Base-by-base conservation (phyloP, 2,329 filamentous ascomycete species). In the Aspergillus pseudonomiae region DNA sequence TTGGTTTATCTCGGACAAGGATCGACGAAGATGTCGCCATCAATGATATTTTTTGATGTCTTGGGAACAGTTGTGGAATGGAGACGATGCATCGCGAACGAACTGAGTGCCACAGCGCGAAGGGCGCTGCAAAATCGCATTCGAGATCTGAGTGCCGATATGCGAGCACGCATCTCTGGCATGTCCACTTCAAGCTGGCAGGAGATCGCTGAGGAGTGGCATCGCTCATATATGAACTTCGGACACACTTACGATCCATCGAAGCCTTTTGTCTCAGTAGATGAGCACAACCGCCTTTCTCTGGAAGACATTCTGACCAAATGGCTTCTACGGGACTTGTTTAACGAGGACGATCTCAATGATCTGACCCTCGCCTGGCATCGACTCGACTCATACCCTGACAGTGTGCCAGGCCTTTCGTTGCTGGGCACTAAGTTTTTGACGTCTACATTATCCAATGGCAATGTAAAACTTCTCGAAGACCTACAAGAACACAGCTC, bases 381-480 rank as follows among this genome's bases (percentile, higher is more conserved):
- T 75, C 83, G 82, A n/a, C 82, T 94, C 11, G 79, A 81, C 26
- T 87, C 91, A 0, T 93, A 91, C 90, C 65, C 80, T 0, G 91
- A 94, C 71, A 77, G 78, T 19, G 75, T 81, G 1, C 70, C 67
- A 0, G 91, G 89, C 0, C 76, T 94, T 34, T 72, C 75, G 2
- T 75, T 79, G 56, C 78, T 93, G 19, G 84, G 83, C 46, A 84
- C 83, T 50, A 77, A 78, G 6, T 86, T 86, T 71, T 75, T 79
- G 55, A 91, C 88, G 0, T 83, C 86, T 45, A 91, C 89, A 2
- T 80, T 93, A 46, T 91, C 88, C 50, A 94, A 94, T 73, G 91
- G 90, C 39, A 93, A 93, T 73, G 73, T 81, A 3, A 78, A 81
- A 2, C 80, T 93, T 7, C 81, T 93, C 52, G 73, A 78, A 4